Conservation (phyloP, 768 basidiomycete genomes). For the Amanita phalloides region DNA sequence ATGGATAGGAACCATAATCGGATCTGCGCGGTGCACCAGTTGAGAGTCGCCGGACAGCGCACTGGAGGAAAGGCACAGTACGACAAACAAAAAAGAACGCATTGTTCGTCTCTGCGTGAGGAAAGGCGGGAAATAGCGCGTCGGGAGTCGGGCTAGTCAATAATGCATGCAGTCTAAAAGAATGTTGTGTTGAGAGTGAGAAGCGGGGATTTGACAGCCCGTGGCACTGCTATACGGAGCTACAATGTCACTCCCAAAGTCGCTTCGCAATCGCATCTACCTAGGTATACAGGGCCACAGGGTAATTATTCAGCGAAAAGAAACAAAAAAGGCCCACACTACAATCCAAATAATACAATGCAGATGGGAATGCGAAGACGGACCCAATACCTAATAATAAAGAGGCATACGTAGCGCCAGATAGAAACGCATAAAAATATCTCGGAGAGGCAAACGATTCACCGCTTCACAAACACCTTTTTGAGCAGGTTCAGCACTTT, state of each 20-base stretch:
- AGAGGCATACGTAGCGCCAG: slow-evolving; percentile 7
- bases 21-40: slow-evolving; percentile 13
- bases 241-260: neutral
- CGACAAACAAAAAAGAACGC: slow-evolving; percentile 5
- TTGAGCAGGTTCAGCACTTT: slow-evolving; percentile 88
- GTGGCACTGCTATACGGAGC: no score
- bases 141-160: neutral
- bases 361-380: neutral
- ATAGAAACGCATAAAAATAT: slow-evolving; percentile 12
- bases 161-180: slow-evolving; percentile 2
- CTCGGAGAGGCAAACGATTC: slow-evolving; percentile 18
- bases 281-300: neutral
- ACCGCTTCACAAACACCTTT: slow-evolving; percentile 89
- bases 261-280: no score
- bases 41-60: slow-evolving; percentile 11
- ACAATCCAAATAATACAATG: slow-evolving; percentile 7
- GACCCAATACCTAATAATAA: slow-evolving; percentile 8
- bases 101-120: neutral
- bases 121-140: neutral
- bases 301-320: slow-evolving; percentile 2
- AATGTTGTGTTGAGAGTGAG: neutral
- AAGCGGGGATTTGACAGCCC: neutral
- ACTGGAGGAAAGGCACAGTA: neutral
- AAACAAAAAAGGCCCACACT: neutral
- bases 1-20: slow-evolving; percentile 21